phyloP scores from a whole-genome alignment of 192 early-diverging fungal species.

The Fimicolochytrium jonesii region DNA sequence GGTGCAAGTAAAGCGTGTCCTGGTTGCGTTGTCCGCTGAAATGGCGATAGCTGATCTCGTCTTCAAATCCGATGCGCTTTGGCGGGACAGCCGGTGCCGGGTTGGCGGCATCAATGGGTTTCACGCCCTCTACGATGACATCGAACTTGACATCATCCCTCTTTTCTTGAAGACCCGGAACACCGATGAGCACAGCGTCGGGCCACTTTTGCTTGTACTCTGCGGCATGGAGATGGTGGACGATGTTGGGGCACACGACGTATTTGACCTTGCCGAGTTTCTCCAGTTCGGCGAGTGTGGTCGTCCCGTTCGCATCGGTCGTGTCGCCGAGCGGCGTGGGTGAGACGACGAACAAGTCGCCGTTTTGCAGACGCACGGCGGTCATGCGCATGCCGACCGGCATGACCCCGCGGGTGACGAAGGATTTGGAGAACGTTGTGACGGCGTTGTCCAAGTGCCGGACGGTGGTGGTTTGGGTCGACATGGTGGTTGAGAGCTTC shows the following conservation, averaged over 20 bases:
- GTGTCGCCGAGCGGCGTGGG: conserved; percentile 9
- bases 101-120: neutral
- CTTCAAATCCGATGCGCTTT: conserved; percentile 12
- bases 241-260: conserved; percentile 19
- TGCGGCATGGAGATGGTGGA: conserved; percentile 14
- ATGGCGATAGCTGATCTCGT: conserved; percentile 8
- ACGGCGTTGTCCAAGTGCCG: too few relatives aligned
- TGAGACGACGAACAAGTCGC: conserved; percentile 1
- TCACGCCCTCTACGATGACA: conserved; percentile 2
- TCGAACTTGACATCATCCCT: neutral
- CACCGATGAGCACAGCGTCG: conserved; percentile 18
- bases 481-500: too few relatives aligned
- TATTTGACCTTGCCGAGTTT: neutral
- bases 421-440: conserved; percentile 10
- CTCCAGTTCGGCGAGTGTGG: neutral
- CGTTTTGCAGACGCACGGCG: neutral
- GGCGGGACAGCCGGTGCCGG: too few relatives aligned
- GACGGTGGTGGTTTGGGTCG: too few relatives aligned
- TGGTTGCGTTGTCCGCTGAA: conserved; percentile 15
- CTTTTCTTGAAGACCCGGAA: conserved; percentile 17
- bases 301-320: neutral
- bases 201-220: conserved; percentile 19
- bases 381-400: conserved; percentile 24
- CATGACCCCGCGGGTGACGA: conserved; percentile 1
- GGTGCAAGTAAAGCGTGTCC: conserved; percentile 14